Percentiles rank a stretch among this genome's conserved stretches.
Conservation (phyloP, 208 protist genomes). For the Acanthamoeba healyi region DNA sequence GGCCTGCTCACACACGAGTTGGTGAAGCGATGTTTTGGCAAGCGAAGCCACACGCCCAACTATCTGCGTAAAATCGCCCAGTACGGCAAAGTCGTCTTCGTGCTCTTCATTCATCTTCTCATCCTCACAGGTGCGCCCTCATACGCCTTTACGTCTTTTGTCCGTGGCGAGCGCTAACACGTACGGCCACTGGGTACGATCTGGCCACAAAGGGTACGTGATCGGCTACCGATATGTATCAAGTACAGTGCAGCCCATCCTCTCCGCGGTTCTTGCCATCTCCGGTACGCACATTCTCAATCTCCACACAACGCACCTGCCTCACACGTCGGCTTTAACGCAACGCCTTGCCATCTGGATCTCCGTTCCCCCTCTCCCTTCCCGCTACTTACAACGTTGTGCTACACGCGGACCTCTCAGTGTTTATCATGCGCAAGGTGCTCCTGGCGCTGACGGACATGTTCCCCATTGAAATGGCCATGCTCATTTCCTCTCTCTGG, state of each 20-base stretch:
- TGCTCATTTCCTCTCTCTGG: slow-evolving; percentile 79
- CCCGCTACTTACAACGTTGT: too few species aligned
- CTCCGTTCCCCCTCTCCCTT: too few species aligned
- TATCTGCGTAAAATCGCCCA: slow-evolving; percentile 57
- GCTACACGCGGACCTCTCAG: too few species aligned
- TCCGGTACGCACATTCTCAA: background rate
- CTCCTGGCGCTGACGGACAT: slow-evolving; percentile 69
- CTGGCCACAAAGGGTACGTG: background rate
- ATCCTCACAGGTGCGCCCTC: slow-evolving; percentile 3
- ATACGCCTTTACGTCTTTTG: background rate
- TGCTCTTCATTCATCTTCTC: slow-evolving; percentile 47
- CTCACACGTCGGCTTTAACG: too few species aligned
- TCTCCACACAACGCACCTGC: too few species aligned
- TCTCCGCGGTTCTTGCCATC: slow-evolving; percentile 41
- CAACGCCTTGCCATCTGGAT: too few species aligned
- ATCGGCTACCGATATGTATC: slow-evolving; percentile 60
- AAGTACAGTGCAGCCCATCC: slow-evolving; percentile 38
- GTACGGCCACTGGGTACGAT: too few species aligned
- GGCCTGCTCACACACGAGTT: slow-evolving; percentile 18
- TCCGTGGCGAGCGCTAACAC: too few species aligned
- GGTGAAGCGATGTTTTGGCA: slow-evolving; percentile 49
- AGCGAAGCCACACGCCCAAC: slow-evolving; percentile 22
- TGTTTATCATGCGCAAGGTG: slow-evolving; percentile 73
- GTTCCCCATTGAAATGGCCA: slow-evolving; percentile 80
- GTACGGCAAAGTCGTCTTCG: slow-evolving; percentile 62